Base-by-base conservation (phyloP, 192 early-diverging fungal genomes). In the Dissophora globulifera region DNA sequence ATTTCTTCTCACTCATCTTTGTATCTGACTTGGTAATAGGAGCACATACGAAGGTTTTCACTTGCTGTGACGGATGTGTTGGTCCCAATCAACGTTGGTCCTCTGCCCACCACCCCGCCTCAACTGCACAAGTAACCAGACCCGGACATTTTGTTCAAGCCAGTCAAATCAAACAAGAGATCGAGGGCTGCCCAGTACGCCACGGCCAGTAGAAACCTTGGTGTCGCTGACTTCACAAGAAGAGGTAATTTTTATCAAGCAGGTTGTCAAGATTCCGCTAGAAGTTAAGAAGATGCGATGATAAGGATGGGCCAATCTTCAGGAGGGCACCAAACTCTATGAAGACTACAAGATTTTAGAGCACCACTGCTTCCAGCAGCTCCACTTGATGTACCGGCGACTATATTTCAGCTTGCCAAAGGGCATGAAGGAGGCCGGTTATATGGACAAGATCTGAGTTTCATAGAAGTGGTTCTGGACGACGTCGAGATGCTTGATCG, bases 281-380 rank as follows among this genome's bases (percentile, higher is more conserved):
- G 40, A 57, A 25, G 19, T 57, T 9, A 30, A 57, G 5, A 16
- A 57, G 54, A 2, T 57, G 41, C 19, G 40, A 10, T 16, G 32
- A 4, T 15, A 30, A 42, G 54, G 54, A 41, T 57, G 54, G 54
- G 38, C 54, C 33, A 42, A 57, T n/a, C n/a, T 42, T 33, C 33
- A 40, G 38, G 54, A 43, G 54, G 35, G 35, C 13, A 38, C 35
- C 35, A 13, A 38, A 13, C 35, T 38, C 35, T 6, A 38, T 40
- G 5, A 57, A 12, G n/a, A 17, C 38, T 42, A 30, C n/a, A 16
- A 19, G 19, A 25, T 57, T 38, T 27, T 30, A 3, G 54, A 23
- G 54, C n/a, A 42, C 35, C 41, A 38, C 35, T 38, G 35, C 35
- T 38, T 38, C 35, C 35, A 38, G 35, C 35, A 38, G 35, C 35